A percentile compares a stretch with the other conserved stretches of the same genome.
Conservation (phyloP, 176 grass and related monocot species). For the Cocos nucifera region DNA sequence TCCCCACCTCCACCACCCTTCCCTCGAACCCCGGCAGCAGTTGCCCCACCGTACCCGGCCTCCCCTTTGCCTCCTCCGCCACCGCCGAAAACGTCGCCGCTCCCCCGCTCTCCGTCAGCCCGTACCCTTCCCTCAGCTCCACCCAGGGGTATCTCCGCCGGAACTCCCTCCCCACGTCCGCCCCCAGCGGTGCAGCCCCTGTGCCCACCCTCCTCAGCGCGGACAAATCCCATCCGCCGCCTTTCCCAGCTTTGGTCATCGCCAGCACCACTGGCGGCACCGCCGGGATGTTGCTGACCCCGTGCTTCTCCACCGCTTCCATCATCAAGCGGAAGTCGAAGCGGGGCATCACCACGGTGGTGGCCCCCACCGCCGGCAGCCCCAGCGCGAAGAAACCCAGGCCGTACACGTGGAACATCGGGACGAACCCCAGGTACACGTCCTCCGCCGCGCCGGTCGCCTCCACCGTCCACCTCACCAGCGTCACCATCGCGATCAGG, state of each 20-base stretch:
- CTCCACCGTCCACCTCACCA: conserved; percentile 8
- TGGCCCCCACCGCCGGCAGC: conserved; percentile 7
- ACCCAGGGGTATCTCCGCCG: conserved; percentile 13
- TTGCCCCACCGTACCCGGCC: conserved; percentile 2
- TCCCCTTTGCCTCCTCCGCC: conserved; percentile 10
- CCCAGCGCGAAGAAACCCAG: conserved; percentile 18
- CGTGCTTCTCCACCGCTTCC: not conserved
- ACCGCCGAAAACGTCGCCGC: not conserved
- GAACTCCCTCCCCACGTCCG: conserved; percentile 1
- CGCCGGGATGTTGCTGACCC: no score
- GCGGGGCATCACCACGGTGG: conserved; percentile 2
- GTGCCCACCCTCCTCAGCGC: conserved; percentile 5
- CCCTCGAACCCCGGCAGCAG: not conserved
- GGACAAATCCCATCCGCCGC: conserved; percentile 6
- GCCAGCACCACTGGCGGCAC: no score
- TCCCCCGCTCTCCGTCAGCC: conserved; percentile 10
- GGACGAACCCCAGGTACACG: conserved; percentile 11
- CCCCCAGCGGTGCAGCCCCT: conserved; percentile 2
- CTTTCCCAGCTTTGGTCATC: not conserved
- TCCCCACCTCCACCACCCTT: no score
- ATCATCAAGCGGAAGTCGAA: conserved; percentile 5
- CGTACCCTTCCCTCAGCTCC: conserved; percentile 23
- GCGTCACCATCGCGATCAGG: conserved; percentile 13
- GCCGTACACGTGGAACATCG: conserved; percentile 17
- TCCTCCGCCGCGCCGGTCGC: not conserved